Conservation (phyloP, 495 filamentous ascomycete genomes). For the Trichoderma orchidacearum region DNA sequence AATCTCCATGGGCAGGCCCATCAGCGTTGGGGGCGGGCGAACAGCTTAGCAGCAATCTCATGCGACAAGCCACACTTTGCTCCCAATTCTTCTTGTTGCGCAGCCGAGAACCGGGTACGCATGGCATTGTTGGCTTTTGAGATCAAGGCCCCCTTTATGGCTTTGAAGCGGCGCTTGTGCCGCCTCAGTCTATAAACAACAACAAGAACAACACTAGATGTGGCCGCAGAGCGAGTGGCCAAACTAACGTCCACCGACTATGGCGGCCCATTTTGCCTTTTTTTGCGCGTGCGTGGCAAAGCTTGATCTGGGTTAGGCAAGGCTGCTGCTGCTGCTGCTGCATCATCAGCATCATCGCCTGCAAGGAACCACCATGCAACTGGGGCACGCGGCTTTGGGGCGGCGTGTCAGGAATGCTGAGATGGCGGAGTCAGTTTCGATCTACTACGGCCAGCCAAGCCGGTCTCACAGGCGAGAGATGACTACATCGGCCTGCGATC, state of each 20-base stretch:
- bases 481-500: background rate
- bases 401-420: background rate
- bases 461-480: too few species aligned
- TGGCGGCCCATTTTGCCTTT: conserved; percentile 1
- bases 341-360: too few species aligned
- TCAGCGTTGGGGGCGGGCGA: background rate
- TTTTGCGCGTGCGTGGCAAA: background rate
- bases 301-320: background rate
- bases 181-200: background rate
- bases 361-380: background rate
- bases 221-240: background rate
- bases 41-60: background rate
- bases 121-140: background rate
- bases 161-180: background rate
- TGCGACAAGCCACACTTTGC: background rate
- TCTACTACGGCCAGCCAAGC: too few species aligned
- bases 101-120: background rate
- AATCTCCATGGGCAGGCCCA: background rate
- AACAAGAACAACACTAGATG: background rate
- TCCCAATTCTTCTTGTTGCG: background rate
- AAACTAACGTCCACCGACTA: background rate
- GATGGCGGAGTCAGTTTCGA: background rate
- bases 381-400: background rate
- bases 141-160: background rate
- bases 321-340: too few species aligned